Conservation (phyloP, 164 flowering plant species). For the Vitis vinifera region ASM3070453v1 NC_081819.1:1150001-1150500, state of each 20-base stretch:
- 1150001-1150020: background rate
- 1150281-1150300: no score
- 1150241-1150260: background rate
- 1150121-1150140: background rate
- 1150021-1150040: background rate
- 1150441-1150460: conserved; percentile 47
- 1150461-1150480: conserved; percentile 53
- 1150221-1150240: no score
- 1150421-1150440: conserved; percentile 45
- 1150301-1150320: no score
- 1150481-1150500: conserved; percentile 36
- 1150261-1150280: no score
- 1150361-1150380: background rate
- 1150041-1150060: background rate
- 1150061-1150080: background rate
- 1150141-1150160: background rate
- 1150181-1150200: background rate
- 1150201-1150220: no score
- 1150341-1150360: background rate
- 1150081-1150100: background rate
- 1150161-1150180: background rate
- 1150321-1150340: no score
- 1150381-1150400: background rate
- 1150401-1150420: background rate
- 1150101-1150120: background rate